phyloP scores from a whole-genome alignment of 192 early-diverging fungal genomes.

The Mortierella claussenii region DNA sequence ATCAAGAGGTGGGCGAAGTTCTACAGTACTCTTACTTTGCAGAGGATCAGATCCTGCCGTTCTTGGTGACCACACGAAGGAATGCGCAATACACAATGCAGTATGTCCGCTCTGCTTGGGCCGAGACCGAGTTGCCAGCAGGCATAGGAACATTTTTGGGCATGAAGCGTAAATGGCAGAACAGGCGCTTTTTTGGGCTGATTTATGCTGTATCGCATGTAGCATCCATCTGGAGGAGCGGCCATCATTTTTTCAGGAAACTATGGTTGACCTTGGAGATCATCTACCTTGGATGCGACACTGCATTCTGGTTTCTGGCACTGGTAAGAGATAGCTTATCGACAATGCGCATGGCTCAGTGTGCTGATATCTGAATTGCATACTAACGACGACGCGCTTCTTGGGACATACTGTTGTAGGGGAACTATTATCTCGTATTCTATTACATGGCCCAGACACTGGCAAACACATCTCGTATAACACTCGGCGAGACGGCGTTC shows the following conservation, averaged over 20 bases:
- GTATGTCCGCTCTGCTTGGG: slow-evolving; percentile 48
- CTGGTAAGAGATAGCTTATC: slow-evolving; percentile 15
- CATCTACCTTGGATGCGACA: slow-evolving; percentile 50
- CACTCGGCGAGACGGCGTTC: slow-evolving; percentile 28
- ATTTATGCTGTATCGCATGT: slow-evolving; percentile 47
- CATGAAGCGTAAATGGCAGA: slow-evolving; percentile 55
- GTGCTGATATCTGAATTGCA: no score
- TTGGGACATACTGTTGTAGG: slow-evolving; percentile 7
- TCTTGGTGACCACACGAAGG: slow-evolving; percentile 27
- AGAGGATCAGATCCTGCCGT: slow-evolving; percentile 52
- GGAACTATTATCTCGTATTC: slow-evolving; percentile 50
- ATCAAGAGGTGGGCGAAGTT: slow-evolving; percentile 41
- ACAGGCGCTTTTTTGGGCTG: slow-evolving; percentile 43
- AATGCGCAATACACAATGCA: slow-evolving; percentile 45
- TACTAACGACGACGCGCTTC: no score
- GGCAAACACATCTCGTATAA: slow-evolving; percentile 14
- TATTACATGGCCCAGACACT: slow-evolving; percentile 46
- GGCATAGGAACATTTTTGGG: slow-evolving; percentile 44
- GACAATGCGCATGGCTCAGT: no score
- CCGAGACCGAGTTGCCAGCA: slow-evolving; percentile 41
- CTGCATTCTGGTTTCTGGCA: slow-evolving; percentile 49
- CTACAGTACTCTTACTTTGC: slow-evolving; percentile 45
- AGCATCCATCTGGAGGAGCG: slow-evolving; percentile 41
- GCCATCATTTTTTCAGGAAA: slow-evolving; percentile 35
- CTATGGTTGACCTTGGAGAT: slow-evolving; percentile 50